Evolutionary conservation across 768 basidiomycete species (phyloP), one percentile per base, ranked within the genome.

Genomic region (Cystobasidium onofrii): DNA sequence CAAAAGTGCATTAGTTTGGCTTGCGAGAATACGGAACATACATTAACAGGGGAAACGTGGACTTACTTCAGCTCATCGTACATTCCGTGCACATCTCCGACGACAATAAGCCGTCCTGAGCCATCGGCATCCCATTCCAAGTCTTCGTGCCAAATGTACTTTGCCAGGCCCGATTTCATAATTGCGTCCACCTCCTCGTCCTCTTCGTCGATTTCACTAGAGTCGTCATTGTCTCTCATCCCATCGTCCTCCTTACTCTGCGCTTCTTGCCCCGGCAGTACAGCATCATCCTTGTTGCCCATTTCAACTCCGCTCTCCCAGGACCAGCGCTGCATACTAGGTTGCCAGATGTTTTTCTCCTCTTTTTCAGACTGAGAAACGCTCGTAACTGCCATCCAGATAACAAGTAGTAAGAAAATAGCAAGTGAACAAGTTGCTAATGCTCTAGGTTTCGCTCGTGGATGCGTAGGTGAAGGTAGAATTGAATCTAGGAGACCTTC

Each of bases 71-170:
- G 81, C 0, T 88, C 85, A 6, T 84, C 79, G 65, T 85, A 84
- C 86, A 89, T 91, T 57, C 90, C 91, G 83, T 97, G 94, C 7
- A 96, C 84, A 78, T 97, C 94, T 9, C 93, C 94, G 15, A 96
- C 83, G 74, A 92, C 81, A 52, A 97, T 86, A 31, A 89, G 83
- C 18, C 91, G 86, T 73, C 27, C 78, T 77, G 18, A 36, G 17
- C 70, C 55, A n/a, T 75, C 71, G 13, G 33, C 71, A 29, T 73
- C 60, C 60, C 57, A 73, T 34, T 64, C 67, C 31, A 75, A 63
- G 36, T 73, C 71, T n/a, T 41, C 27, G 61, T 75, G 74, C 74
- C 74, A 75, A 20, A 52, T 60, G 44, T 70, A 72, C 41, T 71
- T 71, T 7, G 27, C 55, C 52, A 60, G 54, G 50, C 69, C 36